Evolutionary conservation across 257 asterid species (phyloP), one percentile per base, ranked within the genome.

Genomic region (Striga asiatica): DNA sequence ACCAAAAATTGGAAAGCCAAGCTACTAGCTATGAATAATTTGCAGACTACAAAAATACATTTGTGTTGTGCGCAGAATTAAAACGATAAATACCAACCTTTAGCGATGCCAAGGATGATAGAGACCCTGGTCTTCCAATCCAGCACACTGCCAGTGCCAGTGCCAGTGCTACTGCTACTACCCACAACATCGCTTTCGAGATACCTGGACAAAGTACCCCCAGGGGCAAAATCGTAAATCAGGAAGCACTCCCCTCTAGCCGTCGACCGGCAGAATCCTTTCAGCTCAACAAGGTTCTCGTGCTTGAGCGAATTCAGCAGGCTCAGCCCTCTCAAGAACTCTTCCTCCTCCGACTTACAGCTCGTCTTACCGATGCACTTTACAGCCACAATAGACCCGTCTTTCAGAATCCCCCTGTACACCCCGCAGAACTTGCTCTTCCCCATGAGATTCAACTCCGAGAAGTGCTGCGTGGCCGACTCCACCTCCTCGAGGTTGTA

Each of bases 401-500:
- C 97, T 66, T 83, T 92, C 59, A 92, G 48, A 7, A 76, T 66
- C 41, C 99, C 99, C 65, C 61, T 84, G 20, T 82, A 85, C 1
- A 88, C 94, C 0, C 82, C 84, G 12, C 88, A 84, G 61, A 82
- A 83, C 58, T 85, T 88, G 49, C 94, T 79, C 78, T 66, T 83
- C 32, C 99, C 97, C 80, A 92, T 29, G 12, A 92, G 65, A 53
- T 81, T 84, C 68, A 10, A 61, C 62, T 81, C 95, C 0, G 95
- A 84, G 74, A 92, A 92, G 74, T 92, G 93, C 59, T 79, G 97
- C 6, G 99, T 84, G 8, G 97, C 99, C 0, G 95, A 92, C 60
- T 92, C 94, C 21, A 92, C 76, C 53, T 92, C 99, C 61, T 92
- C 97, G 69, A 85, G 24, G 14, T 88, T 92, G 23, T 81, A 88